Base-by-base conservation (phyloP, 1,284 basidiomycete species). In the Fomitiporia mediterranea region DNA sequence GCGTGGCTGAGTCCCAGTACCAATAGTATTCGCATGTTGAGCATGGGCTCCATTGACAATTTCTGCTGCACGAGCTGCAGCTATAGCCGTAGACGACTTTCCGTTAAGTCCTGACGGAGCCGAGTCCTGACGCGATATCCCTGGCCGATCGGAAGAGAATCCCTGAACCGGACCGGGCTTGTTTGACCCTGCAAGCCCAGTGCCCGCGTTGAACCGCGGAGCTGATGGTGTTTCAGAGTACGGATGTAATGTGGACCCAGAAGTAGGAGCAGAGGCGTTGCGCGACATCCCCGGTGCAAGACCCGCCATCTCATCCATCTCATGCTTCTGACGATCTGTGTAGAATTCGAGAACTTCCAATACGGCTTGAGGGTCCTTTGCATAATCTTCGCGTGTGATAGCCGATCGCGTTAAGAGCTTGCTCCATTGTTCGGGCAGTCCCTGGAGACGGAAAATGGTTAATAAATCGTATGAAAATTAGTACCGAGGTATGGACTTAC, bases 311-410 rank as follows among this genome's bases (percentile, higher is more conserved):
- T 88, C 85, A 65, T 95, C 92, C 66, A 89, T 73, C 60, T 91
- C 90, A n/a, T 89, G 84, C 70, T 94, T 94, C 75, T 98, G 94
- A 65, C 94, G 94, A 68, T 97, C 93, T 11, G 95, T 98, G 72
- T 98, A 98, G 74, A 98, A 99, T 67, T 98, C 94, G 57, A 99
- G 85, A 0, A 98, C 96, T 62, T 98, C 96, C 15, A 98, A 79
- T 13, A 99, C 96, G 0, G 96, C 96, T 66, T 98, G 95, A 0
- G 96, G 96, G 67, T 99, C 91, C 69, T 91, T 92, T 9, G 91
- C 93, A 59, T 98, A 98, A 70, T 99, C 96, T 73, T 98, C 96
- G 56, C 93, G 89, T 1, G 96, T 98, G 71, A 99, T 98, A 34
- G 95, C 94, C 2, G 92, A 95, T 64, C 95, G 94, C 4, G 93